Base-by-base conservation (phyloP, 2,329 filamentous ascomycete genomes). In the Apiospora rasikravindrae region DNA sequence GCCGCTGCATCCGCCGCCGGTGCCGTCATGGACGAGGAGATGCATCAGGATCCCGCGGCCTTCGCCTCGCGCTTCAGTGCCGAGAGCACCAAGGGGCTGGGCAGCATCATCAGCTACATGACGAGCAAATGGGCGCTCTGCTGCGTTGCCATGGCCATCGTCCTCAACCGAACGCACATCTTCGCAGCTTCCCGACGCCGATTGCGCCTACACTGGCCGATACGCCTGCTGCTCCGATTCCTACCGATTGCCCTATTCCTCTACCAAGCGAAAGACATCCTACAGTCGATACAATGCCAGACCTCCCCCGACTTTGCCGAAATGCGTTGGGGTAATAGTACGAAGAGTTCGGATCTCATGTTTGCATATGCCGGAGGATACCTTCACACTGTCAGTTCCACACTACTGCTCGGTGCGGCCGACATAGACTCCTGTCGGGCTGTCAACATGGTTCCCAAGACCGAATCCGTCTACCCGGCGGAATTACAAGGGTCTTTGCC, bases 91-190 rank as follows among this genome's bases (percentile, higher is more conserved):
- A 90, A 92, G 79, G 94, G 93, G 61, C 86, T 98, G 61, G 93
- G 94, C 64, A 95, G 94, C 73, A 90, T 98, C 72, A 95, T 98
- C 82, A 93, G 91, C 77, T 99, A 98, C 82, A 87, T 95, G 61
- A 97, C 94, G 1, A 97, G 94, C 82, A 93, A 93, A 82, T 98
- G 96, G 96, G 95, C 96, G 0, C 85, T 98, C 72, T 91, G 92
- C 70, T 98, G 95, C 77, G 91, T 98, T 77, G 90, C 92, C 49
- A 93, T 96, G 87, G 94, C 94, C 29, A 89, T 98, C 72, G 84
- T 98, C 72, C 86, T 98, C 33, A 98, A 98, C 80, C 91, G 96
- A 72, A 97, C 96, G 8, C 92, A 95, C 72, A 96, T 98, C 77
- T 98, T 98, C 82, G 96, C 95, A 57, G 96, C 95, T 0, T 96